Base-by-base conservation (phyloP, 1,139 yeast genomes). In the Chernovozyma sophiae-reginae region DNA sequence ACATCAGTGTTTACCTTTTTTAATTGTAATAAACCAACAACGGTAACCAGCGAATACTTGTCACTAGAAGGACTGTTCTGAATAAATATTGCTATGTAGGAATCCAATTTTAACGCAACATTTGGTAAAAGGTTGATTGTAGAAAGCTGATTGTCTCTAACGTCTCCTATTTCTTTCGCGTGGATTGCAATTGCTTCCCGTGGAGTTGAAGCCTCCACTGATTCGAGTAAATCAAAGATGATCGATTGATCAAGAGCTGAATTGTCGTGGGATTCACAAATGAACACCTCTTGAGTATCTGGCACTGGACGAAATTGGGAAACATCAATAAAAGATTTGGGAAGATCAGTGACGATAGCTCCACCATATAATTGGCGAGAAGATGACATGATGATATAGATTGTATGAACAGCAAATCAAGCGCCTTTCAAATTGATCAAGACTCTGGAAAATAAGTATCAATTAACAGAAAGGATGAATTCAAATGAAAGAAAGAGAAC, bases 221-320 rank as follows among this genome's bases (percentile, higher is more conserved):
- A 52, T 53, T 87, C 94, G 48, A 86, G 59, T 16, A 89, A 60
- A 49, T 89, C 96, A 30, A 87, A 58, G 14, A 87, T 81, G 12
- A 87, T 54, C 13, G 90, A 75, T 45, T 76, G 80, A 41, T 82
- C 79, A 33, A 57, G 53, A 31, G 63, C 58, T 33, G 68, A 47
- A 39, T 65, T 59, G 13, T 49, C 48, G 15, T 52, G 51, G 1
- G 59, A 53, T 39, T 65, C 71, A 49, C 47, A 32, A 17, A 86
- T 74, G 52, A 74, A 89, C 22, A 86, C 95, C 55, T 89, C 97
- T 53, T 89, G 96, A 2, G 86, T 80, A 51, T 89, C 96, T 0
- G 97, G 96, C 2, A 89, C 78, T 44, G 85, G 86, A 40, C 97
- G 67, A 37, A 87, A 57, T 31, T 63, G 55, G 1, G 95, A 81